phyloP scores from a whole-genome alignment of 352 stramenopile genomes.

The Achlya hypogyna region DNA sequence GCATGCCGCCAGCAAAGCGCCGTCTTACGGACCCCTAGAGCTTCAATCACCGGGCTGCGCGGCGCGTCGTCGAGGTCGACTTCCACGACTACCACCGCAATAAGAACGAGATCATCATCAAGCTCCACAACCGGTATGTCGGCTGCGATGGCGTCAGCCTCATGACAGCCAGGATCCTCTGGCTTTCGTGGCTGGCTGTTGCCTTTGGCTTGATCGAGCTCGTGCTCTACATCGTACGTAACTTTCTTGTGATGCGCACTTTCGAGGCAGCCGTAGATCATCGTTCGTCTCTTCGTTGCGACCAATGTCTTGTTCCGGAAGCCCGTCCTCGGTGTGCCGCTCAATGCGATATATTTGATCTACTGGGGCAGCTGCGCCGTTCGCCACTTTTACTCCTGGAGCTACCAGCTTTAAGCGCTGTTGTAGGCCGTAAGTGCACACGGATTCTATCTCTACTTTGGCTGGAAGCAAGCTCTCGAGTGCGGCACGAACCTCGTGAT shows the following conservation, averaged over 20 bases:
- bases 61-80: conserved; percentile 57
- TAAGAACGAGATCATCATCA: conserved; percentile 63
- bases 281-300: conserved; percentile 31
- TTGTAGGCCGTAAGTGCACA: conserved; percentile 36
- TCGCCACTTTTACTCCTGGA: background rate
- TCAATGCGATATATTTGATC: conserved; percentile 60
- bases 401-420: background rate
- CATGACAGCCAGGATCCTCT: conserved; percentile 31
- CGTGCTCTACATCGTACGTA: conserved; percentile 41
- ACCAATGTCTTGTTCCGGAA: conserved; percentile 41
- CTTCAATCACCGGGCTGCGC: conserved; percentile 52
- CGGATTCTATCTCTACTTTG: conserved; percentile 58
- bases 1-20: background rate
- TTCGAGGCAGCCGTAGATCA: conserved; percentile 26
- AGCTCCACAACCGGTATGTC: conserved; percentile 54
- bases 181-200: conserved; percentile 26
- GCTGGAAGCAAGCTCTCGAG: conserved; percentile 42
- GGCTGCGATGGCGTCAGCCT: conserved; percentile 23
- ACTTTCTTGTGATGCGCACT: background rate
- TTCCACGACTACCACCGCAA: conserved; percentile 63
- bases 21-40: conserved; percentile 21
- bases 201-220: conserved; percentile 23
- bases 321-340: conserved; percentile 25
- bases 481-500: conserved; percentile 60
- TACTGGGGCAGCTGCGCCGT: conserved; percentile 36